Conservation (phyloP, 352 stramenopile genomes). For the Globisporangium uncinulatum region DNA sequence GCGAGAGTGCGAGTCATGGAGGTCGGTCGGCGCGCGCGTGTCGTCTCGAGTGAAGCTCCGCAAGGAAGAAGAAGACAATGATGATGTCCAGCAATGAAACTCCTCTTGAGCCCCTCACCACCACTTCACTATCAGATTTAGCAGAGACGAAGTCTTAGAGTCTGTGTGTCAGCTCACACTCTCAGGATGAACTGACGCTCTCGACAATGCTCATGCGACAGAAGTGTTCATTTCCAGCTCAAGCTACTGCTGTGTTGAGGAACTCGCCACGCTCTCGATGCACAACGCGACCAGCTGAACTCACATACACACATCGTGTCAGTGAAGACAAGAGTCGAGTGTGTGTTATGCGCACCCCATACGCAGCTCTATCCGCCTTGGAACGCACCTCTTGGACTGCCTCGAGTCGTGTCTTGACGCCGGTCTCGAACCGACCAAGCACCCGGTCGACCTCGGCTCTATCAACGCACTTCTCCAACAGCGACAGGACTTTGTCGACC, state of each 20-base stretch:
- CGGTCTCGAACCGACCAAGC: constrained; percentile 33
- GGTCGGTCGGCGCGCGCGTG: no score
- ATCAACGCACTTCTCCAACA: constrained; percentile 29
- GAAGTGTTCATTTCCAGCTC: no score
- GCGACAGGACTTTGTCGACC: constrained; percentile 27
- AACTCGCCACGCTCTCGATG: constrained; percentile 17
- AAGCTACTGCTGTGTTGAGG: constrained; percentile 20
- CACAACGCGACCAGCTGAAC: constrained; percentile 31
- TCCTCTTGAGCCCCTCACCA: no score
- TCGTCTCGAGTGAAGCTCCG: no score
- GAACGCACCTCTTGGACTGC: constrained; percentile 40
- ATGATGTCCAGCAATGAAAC: no score
- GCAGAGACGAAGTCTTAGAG: no score
- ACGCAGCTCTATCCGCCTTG: neutral
- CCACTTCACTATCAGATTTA: no score
- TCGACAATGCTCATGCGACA: no score
- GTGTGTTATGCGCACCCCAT: no score
- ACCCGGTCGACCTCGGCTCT: constrained; percentile 30
- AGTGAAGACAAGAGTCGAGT: constrained; percentile 1
- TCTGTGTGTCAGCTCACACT: no score
- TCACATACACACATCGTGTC: neutral
- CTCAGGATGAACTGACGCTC: no score
- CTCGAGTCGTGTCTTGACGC: constrained; percentile 43
- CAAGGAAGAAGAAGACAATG: no score
- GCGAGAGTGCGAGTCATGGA: neutral